A percentile compares a stretch with the other conserved stretches of the same genome.
Evolutionary conservation across 352 stramenopile genomes (phyloP).

Genomic region (Globisporangium alternatum): DNA sequence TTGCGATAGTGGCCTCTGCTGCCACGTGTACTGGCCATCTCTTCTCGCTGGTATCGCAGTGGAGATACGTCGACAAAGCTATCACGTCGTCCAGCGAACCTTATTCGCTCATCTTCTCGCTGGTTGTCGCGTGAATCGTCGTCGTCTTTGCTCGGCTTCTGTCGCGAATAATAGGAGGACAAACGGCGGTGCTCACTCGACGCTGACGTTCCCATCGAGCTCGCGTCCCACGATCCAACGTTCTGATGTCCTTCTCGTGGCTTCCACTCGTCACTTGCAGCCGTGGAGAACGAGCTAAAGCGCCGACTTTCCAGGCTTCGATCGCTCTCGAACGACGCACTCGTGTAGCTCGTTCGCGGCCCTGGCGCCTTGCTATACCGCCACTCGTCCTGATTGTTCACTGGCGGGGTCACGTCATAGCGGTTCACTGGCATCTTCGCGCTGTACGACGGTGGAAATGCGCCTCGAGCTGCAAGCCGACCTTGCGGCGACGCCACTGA

Average conservation of each 20-base stretch:
- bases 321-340: neutral
- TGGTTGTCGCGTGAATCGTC: neutral
- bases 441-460: neutral
- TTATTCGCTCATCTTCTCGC: neutral
- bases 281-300: neutral
- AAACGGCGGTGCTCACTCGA: neutral
- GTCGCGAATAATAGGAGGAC: neutral
- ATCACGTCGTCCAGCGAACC: neutral
- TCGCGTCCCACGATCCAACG: neutral
- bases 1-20: neutral
- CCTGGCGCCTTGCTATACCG: neutral
- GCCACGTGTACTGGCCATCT: neutral
- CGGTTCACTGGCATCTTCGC: constrained; percentile 8
- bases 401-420: constrained; percentile 2
- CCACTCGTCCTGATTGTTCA: constrained; percentile 8
- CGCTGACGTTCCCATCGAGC: neutral
- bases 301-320: neutral
- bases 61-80: constrained; percentile 8
- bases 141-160: neutral
- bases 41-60: constrained; percentile 5
- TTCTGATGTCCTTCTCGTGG: neutral
- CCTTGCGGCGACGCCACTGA: neutral
- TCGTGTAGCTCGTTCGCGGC: neutral
- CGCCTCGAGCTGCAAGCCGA: neutral
- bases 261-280: neutral